Evolutionary conservation across 2,329 filamentous ascomycete genomes (phyloP), one percentile per base, ranked within the genome.

Genomic region (Botrytis paeoniae): DNA sequence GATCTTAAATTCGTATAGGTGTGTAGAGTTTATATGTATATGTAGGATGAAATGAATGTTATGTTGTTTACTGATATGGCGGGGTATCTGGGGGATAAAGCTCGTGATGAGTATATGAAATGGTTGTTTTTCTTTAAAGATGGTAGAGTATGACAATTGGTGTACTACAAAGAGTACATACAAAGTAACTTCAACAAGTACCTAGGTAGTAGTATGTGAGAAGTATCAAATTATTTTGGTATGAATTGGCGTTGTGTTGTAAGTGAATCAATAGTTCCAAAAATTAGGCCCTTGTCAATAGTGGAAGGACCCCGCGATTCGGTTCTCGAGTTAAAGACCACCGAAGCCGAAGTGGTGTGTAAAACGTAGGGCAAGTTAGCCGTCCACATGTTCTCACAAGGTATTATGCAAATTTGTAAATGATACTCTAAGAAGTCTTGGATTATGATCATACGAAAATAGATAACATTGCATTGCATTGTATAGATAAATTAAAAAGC

Each of bases 251-350:
- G 16, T 69, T 4, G 18, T 60, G 37, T 32, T 61, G 57, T 43
- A 14, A 69, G 22, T 43, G 32, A 39, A 41, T 64, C 14, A n/a
- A 71, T 41, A 66, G 69, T 16, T 64, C 25, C 37, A 35, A 54
- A 51, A 22, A 12, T 41, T 54, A 45, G 16, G 39, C 61, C 70
- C 62, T 72, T 60, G 62, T 48, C 45, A 45, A 37, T 25, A 59
- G 29, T 37, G 32, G 18, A 75, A 68, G 57, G 32, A 63, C 76
- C 77, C 77, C 76, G 71, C 77, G 74, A 74, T 75, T 77, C 77
- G 76, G 76, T 57, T 71, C 73, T 68, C 70, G 48, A 61, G 35
- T 29, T 41, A 76, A 70, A 68, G 71, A 37, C 14, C 14, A 68
- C 77, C 76, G 76, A 77, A 59, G 57, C 69, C 54, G 7, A 32